A percentile compares a stretch with the other conserved stretches of the same genome.
Evolutionary conservation across 78 protist genomes (phyloP).

Genomic region (Emiliania huxleyi): DNA sequence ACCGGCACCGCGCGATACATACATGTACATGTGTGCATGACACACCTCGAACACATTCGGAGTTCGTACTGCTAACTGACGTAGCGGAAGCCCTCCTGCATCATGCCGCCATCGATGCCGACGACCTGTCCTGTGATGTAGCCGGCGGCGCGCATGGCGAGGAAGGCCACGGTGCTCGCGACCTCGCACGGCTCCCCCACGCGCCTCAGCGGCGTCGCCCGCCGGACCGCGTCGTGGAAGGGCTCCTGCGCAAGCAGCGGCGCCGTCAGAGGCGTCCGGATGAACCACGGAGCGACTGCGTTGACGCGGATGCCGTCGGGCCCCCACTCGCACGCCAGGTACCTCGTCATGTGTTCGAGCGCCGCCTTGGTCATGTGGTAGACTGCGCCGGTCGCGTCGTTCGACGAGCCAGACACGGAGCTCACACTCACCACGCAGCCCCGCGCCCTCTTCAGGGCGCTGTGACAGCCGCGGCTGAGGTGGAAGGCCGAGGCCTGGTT

Average conservation of each 20-base stretch:
- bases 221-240: background rate
- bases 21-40: too few species aligned
- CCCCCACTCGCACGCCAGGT: constrained; percentile 44
- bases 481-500: constrained; percentile 16
- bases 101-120: constrained; percentile 45
- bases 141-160: constrained; percentile 37
- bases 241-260: background rate
- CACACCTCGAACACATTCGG: background rate
- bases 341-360: constrained; percentile 31
- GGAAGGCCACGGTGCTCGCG: constrained; percentile 41
- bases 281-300: constrained; percentile 49
- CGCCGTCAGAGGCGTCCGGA: constrained; percentile 5
- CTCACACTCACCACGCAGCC: background rate
- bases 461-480: background rate
- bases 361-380: constrained; percentile 34
- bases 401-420: background rate
- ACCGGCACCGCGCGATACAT: too few species aligned
- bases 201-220: constrained; percentile 42
- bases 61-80: too few species aligned
- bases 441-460: too few species aligned
- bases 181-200: constrained; percentile 58
- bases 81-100: constrained; percentile 9
- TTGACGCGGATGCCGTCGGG: constrained; percentile 2
- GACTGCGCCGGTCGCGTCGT: background rate
- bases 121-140: constrained; percentile 54